Evolutionary conservation across 192 early-diverging fungal species (phyloP).

Genomic region (Coemansia erecta): DNA sequence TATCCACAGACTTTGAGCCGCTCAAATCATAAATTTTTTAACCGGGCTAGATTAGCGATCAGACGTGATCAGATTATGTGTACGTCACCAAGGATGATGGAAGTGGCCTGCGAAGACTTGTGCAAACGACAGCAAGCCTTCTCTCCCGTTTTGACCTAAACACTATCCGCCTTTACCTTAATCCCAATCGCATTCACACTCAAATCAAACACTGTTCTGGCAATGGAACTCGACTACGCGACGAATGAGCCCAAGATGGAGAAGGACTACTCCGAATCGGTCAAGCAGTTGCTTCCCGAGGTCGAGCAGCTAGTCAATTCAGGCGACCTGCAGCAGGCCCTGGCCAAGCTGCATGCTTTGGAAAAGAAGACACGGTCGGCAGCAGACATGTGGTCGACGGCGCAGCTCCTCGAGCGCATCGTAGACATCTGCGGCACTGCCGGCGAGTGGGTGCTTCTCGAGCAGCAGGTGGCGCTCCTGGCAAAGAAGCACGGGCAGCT

Average conservation of each 20-base stretch:
- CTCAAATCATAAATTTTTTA: not conserved
- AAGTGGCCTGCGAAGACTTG: too few species aligned
- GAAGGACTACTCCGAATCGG: conserved; percentile 81
- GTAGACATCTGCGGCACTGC: conserved; percentile 71
- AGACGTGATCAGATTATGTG: conserved; percentile 1
- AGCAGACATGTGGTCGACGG: conserved; percentile 83
- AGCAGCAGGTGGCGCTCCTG: conserved; percentile 86
- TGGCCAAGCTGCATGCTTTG: conserved; percentile 80
- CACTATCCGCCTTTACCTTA: not conserved
- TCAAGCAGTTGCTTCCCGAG: conserved; percentile 76
- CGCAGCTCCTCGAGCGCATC: conserved; percentile 78
- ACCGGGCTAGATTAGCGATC: not conserved
- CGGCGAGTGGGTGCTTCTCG: conserved; percentile 83
- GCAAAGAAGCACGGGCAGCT: conserved; percentile 98
- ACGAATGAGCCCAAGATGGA: conserved; percentile 78
- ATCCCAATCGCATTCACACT: not conserved
- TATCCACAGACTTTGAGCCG: too few species aligned
- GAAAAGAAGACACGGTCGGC: conserved; percentile 97
- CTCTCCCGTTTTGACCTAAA: not conserved
- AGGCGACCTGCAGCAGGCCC: conserved; percentile 75
- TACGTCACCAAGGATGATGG: not conserved
- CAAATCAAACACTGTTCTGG: not conserved
- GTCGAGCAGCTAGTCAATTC: conserved; percentile 67
- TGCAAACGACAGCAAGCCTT: not conserved
- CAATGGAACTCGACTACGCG: conserved; percentile 40